These are phyloP conservation scores for Lyophyllum shimeji DNA, from an alignment of 768 basidiomycete species.

Conservation along the genomic window DNA sequence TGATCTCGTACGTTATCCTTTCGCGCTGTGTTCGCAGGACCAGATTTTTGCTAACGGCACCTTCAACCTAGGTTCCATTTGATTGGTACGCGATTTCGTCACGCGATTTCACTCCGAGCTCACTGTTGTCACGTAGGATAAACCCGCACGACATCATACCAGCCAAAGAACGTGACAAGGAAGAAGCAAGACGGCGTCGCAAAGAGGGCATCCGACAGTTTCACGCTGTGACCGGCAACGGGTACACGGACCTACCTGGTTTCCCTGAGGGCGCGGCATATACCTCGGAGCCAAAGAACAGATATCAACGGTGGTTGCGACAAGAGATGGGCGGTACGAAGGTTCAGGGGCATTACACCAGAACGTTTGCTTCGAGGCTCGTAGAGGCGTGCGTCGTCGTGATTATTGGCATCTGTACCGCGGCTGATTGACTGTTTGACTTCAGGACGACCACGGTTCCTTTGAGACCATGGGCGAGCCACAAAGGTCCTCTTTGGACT, in stretches of 20 bases:
- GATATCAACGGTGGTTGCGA: slow-evolving; percentile 39
- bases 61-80: slow-evolving; percentile 51
- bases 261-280: slow-evolving; percentile 46
- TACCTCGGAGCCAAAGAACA: slow-evolving; percentile 41
- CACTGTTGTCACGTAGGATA: slow-evolving; percentile 36
- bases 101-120: not conserved
- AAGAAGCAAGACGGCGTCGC: slow-evolving; percentile 33
- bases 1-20: slow-evolving; percentile 55
- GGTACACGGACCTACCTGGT: slow-evolving; percentile 36
- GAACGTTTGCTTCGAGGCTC: slow-evolving; percentile 32
- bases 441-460: slow-evolving; percentile 56
- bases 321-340: slow-evolving; percentile 26
- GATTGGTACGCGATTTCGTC: slow-evolving; percentile 52
- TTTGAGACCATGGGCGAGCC: slow-evolving; percentile 47
- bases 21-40: not conserved
- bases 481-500: slow-evolving; percentile 36
- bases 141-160: slow-evolving; percentile 50
- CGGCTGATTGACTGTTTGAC: not conserved
- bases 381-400: slow-evolving; percentile 50
- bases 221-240: slow-evolving; percentile 29
- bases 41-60: too few species aligned
- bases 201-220: slow-evolving; percentile 45
- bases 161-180: slow-evolving; percentile 30
- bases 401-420: not conserved
- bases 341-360: slow-evolving; percentile 60